Evolutionary conservation across 208 protist genomes (phyloP), one percentile per base, ranked within the genome.

Genomic region (Leishmania braziliensis): DNA sequence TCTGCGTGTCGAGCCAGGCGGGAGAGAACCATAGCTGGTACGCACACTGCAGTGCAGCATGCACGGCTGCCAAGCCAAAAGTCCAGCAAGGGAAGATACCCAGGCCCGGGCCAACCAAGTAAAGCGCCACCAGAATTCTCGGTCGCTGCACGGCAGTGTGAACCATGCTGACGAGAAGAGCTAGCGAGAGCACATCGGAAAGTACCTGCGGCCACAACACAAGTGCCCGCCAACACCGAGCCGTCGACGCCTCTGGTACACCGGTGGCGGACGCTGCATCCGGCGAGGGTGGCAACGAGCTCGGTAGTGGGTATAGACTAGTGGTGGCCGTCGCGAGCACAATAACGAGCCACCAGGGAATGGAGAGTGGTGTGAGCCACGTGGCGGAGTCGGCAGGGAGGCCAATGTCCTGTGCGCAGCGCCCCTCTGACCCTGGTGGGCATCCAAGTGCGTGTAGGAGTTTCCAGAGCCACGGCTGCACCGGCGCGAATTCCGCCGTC

Each of bases 11-110:
- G 5, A 82, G 71, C 77, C 69, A 78, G 18, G 5, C 72, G 26
- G 77, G 82, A 1, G 82, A 77, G 56, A 85, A 85, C 77, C 77
- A 85, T 26, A 81, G 39, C 72, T 85, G 82, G n/a, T 85, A 85
- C 53, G 77, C 68, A 68, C 77, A 78, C 72, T 85, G 82, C 77
- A 85, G 77, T 23, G 78, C 72, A 14, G 66, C 48, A 72, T 85
- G 82, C 43, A 79, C 29, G 14, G 82, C 77, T 5, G 72, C 62
- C 16, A 78, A 72, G 63, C 51, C 8, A 23, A 82, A 63, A 5
- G 70, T 85, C 77, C 82, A 82, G 43, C 71, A 51, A 8, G 82
- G 82, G 53, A 48, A 75, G 43, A 79, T 16, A 29, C 82, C 82
- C 29, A 58, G 58, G 33, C 62, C 71, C 10, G 77, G 71, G 4